Evolutionary conservation across 2,329 filamentous ascomycete species (phyloP), one percentile per base, ranked within the genome.

Genomic region (Calonectria ilicicola): DNA sequence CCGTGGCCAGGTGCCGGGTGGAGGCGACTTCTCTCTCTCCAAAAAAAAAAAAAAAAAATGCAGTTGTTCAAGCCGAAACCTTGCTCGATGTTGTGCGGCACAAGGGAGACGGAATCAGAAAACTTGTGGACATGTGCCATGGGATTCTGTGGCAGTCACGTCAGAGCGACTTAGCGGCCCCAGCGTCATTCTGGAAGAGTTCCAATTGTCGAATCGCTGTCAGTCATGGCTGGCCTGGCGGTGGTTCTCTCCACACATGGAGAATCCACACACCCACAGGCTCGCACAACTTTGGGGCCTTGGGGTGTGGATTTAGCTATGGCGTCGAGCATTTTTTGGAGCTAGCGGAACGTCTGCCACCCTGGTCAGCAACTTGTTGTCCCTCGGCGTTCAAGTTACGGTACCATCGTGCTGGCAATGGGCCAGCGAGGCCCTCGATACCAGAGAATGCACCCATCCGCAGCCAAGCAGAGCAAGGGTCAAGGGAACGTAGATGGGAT

Each of bases 181-280:
- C 72, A 67, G 67, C 75, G 73, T 73, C 75, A 75, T 80, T 80
- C 78, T 80, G 78, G 78, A 80, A 80, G 70, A 76, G 70, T 80
- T 80, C 78, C 76, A 80, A 80, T 80, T 80, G 78, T 78, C 78
- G 77, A 80, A 79, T 80, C 72, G 69, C 67, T 44, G 70, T 76
- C 69, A 76, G 70, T 79, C 76, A 75, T 78, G 72, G 72, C 53
- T 72, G 46, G 60, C 56, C 40, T 69, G 69, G 69, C 70, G 69
- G 74, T 58, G 29, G 62, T 70, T 69, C 70, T 69, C 70, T 63
- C 66, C 66, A 66, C 67, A 64, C 70, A 53, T n/a, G 42, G 29
- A 21, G 58, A 65, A 65, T 49, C 70, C 69, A 72, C 69, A 71
- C 40, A 64, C 58, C 69, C 69, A 67, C 65, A 60, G 44, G 14